Evolutionary conservation across 768 basidiomycete species (phyloP), one percentile per base, ranked within the genome.

Genomic region (Kwoniella sp.): DNA sequence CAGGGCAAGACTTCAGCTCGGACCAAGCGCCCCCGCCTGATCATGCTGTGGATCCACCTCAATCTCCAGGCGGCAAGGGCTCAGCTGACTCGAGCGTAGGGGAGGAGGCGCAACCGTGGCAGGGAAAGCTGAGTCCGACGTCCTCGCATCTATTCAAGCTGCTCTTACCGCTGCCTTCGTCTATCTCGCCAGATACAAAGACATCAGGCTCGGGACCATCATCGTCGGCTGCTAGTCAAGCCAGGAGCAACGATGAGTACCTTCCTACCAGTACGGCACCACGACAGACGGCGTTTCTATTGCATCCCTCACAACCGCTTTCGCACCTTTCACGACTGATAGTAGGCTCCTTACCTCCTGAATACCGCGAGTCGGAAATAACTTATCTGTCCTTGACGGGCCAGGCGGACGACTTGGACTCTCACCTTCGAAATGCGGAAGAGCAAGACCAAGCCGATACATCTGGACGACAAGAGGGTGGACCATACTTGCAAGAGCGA

Each of bases 301-400:
- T 89, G 0, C 88, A 89, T 65, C 88, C 88, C 4, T 85, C 86
- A 0, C 88, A 89, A 69, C 88, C 88, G 0, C 84, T 89, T 5
- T 87, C 86, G 1, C 88, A 90, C 72, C 82, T 87, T 53, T 82
- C 84, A 55, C 81, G 85, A 13, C 84, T 89, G 45, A 87, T 89
- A 26, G 77, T 83, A 3, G 83, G 85, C 7, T 77, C 74, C 31
- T 58, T 82, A 48, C 80, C 82, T 1, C 59, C 67, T 0, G 26
- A 34, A 2, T 63, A 73, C 25, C 61, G 75, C 13, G 65, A 74
- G 13, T 69, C 64, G 3, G 74, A 79, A 22, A 75, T 81, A 37
- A 70, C 73, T 26, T 81, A 73, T 65, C 67, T 74, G n/a, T 78
- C 78, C 1, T 62, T 79, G 9, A 77, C 75, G n/a, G 77, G 75